Evolutionary conservation across 345 rosid genomes (phyloP).

Genomic region (Syzygium grande): DNA sequence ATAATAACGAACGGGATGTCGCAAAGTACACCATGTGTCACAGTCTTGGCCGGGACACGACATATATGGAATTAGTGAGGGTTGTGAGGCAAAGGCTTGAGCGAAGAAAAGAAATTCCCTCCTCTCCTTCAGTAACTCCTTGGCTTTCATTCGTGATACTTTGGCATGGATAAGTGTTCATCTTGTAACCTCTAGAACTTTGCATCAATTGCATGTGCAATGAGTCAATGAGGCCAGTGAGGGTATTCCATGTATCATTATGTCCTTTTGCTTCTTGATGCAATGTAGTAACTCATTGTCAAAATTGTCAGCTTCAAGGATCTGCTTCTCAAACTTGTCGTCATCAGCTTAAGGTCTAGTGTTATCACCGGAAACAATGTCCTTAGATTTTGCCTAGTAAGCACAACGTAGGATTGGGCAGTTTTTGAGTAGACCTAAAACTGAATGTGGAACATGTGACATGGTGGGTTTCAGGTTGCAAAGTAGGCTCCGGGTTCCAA

Average conservation of each 20-base stretch:
- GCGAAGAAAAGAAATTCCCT: not conserved
- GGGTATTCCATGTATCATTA: not conserved
- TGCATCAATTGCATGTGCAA: not conserved
- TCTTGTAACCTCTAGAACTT: not conserved
- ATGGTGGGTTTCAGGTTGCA: no score
- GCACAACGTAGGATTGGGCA: not conserved
- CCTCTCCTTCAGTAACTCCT: not conserved
- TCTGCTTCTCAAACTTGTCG: not conserved
- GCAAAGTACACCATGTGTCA: no score
- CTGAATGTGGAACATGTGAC: accelerated
- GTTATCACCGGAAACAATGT: not conserved
- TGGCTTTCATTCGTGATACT: not conserved
- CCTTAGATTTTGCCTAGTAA: not conserved
- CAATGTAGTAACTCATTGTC: not conserved
- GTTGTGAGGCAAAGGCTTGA: not conserved
- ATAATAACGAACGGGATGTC: no score
- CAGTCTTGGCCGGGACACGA: no score
- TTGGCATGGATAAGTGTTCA: not conserved
- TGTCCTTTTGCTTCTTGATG: not conserved
- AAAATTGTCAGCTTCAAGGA: not conserved
- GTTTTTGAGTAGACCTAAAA: accelerated
- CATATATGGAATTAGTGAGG: not conserved
- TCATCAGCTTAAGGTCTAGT: not conserved
- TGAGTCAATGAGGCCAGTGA: not conserved
- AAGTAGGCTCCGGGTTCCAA: no score